phyloP scores from a whole-genome alignment of 83 land plant genomes.

The Diphasiastrum complanatum region DNA sequence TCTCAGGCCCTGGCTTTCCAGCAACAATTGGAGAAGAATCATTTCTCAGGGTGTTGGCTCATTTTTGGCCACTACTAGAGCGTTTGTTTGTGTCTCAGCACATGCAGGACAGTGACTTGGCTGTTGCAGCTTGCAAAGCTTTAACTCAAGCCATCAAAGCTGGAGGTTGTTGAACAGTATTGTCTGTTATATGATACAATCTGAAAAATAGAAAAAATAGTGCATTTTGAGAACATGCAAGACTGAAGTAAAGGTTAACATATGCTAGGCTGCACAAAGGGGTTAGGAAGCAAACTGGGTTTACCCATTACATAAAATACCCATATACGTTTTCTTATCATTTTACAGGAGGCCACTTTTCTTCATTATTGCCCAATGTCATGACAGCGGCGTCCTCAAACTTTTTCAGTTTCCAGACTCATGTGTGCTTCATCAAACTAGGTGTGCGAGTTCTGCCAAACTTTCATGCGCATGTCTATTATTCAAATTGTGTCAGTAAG shows the following conservation, averaged over 20 bases:
- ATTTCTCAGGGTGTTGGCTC: conserved; percentile 40
- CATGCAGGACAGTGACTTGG: conserved; percentile 61
- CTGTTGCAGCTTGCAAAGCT: conserved; percentile 68
- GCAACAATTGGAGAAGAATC: conserved; percentile 45
- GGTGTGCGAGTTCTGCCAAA: no score
- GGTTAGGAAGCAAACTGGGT: no score
- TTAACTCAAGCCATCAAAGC: conserved; percentile 79
- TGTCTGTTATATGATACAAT: conserved; percentile 4
- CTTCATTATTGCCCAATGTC: conserved; percentile 56
- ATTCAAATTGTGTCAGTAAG: no score
- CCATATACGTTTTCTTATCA: neutral
- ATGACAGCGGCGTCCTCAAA: conserved; percentile 57
- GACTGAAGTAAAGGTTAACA: neutral
- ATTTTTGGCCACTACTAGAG: conserved; percentile 92
- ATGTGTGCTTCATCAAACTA: conserved; percentile 83
- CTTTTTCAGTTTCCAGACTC: conserved; percentile 64
- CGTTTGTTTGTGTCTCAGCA: conserved; percentile 61
- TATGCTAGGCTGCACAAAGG: no score
- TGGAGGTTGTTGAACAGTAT: conserved; percentile 43
- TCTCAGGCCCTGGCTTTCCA: conserved; percentile 30
- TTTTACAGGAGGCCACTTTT: conserved; percentile 68
- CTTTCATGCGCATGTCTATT: no score
- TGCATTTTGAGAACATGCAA: neutral
- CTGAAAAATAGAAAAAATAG: neutral
- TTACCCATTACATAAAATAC: no score